Evolutionary conservation across 495 filamentous ascomycete species (phyloP).

Genomic region (Parmelia sp.): DNA sequence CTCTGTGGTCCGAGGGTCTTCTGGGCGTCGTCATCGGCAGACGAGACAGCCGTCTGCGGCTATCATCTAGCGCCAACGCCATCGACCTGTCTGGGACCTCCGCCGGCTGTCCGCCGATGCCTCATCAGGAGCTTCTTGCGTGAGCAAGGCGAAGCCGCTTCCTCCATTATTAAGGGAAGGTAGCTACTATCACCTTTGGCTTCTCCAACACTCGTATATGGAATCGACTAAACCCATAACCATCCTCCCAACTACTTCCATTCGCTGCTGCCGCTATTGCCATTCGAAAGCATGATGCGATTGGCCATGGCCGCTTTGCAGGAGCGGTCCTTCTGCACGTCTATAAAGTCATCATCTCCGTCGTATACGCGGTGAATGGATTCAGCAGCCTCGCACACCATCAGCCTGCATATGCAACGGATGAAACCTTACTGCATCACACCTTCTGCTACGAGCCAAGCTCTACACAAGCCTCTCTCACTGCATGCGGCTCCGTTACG

Average conservation of each 20-base stretch:
- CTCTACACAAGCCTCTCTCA: not conserved
- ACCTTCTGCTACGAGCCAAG: slow-evolving; percentile 1
- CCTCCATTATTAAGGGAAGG: no score
- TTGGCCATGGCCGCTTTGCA: not conserved
- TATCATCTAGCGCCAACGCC: slow-evolving; percentile 1
- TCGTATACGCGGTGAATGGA: not conserved
- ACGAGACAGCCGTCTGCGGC: not conserved
- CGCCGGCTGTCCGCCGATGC: no score
- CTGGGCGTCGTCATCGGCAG: not conserved
- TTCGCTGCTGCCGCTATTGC: not conserved
- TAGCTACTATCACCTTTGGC: no score
- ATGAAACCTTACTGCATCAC: not conserved
- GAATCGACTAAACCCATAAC: not conserved
- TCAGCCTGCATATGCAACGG: not conserved
- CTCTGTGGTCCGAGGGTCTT: no score
- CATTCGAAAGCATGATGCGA: not conserved
- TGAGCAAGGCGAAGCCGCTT: not conserved
- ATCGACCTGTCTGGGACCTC: not conserved
- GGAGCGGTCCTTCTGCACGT: not conserved
- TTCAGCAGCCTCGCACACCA: not conserved
- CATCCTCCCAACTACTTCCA: slow-evolving; percentile 2
- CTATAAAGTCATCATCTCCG: slow-evolving; percentile 5
- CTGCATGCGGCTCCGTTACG: not conserved
- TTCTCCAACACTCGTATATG: not conserved
- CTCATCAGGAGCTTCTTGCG: slow-evolving; percentile 1